Evolutionary conservation across 1,284 basidiomycete genomes (phyloP).

Genomic region (Inonotus hispidus): DNA sequence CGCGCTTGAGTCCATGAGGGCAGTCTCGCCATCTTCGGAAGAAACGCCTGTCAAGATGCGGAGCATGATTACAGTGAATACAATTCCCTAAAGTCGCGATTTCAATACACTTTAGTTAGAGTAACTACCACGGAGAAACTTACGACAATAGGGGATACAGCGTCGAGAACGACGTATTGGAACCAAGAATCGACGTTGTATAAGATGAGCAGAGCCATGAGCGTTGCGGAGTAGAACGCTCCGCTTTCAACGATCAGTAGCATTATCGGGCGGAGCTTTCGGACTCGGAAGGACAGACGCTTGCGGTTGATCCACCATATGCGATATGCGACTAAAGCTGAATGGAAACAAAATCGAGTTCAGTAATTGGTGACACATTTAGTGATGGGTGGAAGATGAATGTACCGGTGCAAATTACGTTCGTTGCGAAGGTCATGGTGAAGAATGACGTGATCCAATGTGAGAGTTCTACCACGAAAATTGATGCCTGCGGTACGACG

Average conservation of each 20-base stretch:
- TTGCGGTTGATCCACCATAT: slow-evolving; percentile 31
- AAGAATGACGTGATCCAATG: slow-evolving; percentile 21
- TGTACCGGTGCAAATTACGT: slow-evolving; percentile 18
- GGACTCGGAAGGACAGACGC: not conserved
- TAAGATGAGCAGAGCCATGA: slow-evolving; percentile 31
- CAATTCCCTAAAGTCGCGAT: not conserved
- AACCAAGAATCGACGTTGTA: slow-evolving; percentile 32
- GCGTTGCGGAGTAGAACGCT: slow-evolving; percentile 33
- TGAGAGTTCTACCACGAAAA: slow-evolving; percentile 1
- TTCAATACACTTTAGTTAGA: not conserved
- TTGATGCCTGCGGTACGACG: not conserved
- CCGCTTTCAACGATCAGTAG: slow-evolving; percentile 37
- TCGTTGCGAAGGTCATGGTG: slow-evolving; percentile 19
- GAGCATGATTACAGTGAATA: not conserved
- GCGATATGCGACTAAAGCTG: slow-evolving; percentile 32
- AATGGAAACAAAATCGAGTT: not conserved
- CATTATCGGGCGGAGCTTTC: slow-evolving; percentile 24
- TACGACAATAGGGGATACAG: slow-evolving; percentile 22
- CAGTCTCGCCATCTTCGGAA: not conserved
- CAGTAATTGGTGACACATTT: not conserved
- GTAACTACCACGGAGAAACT: not conserved
- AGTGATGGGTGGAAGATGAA: not conserved
- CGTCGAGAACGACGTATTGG: slow-evolving; percentile 35
- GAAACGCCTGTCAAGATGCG: not conserved
- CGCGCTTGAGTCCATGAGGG: not conserved